Conservation (phyloP, 2,329 filamentous ascomycete genomes). For the Achaetomium macrosporum region DNA sequence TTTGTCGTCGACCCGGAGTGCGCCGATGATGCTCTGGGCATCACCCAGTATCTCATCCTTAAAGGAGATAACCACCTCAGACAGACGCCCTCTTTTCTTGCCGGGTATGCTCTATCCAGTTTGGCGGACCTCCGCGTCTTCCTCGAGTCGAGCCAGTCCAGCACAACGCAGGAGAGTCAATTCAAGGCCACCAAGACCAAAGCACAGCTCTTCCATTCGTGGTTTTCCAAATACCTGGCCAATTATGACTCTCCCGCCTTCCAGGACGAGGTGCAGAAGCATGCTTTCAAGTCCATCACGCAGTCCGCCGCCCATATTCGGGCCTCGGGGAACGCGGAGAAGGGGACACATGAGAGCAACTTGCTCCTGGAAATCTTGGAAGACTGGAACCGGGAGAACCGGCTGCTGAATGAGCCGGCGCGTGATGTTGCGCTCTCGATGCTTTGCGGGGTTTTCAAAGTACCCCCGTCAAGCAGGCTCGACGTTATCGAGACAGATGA, state of each 20-base stretch:
- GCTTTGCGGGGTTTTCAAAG: constrained; percentile 69
- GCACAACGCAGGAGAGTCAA: constrained; percentile 79
- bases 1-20: constrained; percentile 81
- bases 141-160: constrained; percentile 66
- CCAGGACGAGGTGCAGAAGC: constrained; percentile 41
- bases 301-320: constrained; percentile 62
- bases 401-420: constrained; percentile 65
- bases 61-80: constrained; percentile 60
- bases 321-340: constrained; percentile 62
- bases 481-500: constrained; percentile 67
- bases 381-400: constrained; percentile 57
- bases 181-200: constrained; percentile 71
- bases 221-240: constrained; percentile 67
- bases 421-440: constrained; percentile 64
- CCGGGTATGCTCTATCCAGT: constrained; percentile 73
- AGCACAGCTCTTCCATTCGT: constrained; percentile 68
- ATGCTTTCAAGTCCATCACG: constrained; percentile 62
- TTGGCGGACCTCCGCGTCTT: constrained; percentile 74
- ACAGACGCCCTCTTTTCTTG: constrained; percentile 66
- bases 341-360: constrained; percentile 68
- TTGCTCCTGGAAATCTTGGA: constrained; percentile 73
- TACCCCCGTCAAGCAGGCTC: constrained; percentile 49
- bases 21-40: constrained; percentile 81
- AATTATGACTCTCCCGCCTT: constrained; percentile 53
- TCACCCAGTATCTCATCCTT: constrained; percentile 76